phyloP scores from a whole-genome alignment of 306 rosid species.

The Parietaria judaica region DNA sequence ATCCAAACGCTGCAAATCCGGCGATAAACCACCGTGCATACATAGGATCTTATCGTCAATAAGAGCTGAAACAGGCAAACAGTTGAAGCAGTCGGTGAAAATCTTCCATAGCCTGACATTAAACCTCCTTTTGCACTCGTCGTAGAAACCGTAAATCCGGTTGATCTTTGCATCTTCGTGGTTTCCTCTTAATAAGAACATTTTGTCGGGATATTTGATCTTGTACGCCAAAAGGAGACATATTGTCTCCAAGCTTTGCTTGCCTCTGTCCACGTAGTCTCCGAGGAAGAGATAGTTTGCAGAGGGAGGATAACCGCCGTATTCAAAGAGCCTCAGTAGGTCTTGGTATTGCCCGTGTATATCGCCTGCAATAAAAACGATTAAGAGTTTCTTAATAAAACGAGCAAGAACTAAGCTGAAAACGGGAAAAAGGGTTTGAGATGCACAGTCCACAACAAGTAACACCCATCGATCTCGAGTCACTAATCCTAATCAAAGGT shows the following conservation, averaged over 20 bases:
- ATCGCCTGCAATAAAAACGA: slow-evolving; percentile 51
- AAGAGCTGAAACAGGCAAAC: slow-evolving; percentile 82
- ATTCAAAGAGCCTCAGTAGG: slow-evolving; percentile 60
- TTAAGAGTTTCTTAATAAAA: slow-evolving; percentile 24
- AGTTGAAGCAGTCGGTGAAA: slow-evolving; percentile 74
- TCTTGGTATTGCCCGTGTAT: slow-evolving; percentile 83
- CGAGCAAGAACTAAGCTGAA: slow-evolving; percentile 12
- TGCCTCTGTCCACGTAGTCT: slow-evolving; percentile 84
- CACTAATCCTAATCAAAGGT: neutral
- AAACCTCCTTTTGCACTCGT: slow-evolving; percentile 83
- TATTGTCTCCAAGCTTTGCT: slow-evolving; percentile 85
- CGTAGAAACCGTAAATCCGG: slow-evolving; percentile 76
- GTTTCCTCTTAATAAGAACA: slow-evolving; percentile 71
- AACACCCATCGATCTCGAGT: neutral
- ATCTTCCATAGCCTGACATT: slow-evolving; percentile 83
- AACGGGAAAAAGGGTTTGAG: neutral
- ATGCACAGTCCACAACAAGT: neutral
- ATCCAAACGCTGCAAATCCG: slow-evolving; percentile 55
- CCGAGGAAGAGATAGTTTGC: slow-evolving; percentile 73
- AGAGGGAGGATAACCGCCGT: slow-evolving; percentile 71
- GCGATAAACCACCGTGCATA: slow-evolving; percentile 84
- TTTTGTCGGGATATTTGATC: slow-evolving; percentile 58
- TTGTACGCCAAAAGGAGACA: slow-evolving; percentile 80
- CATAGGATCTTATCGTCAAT: slow-evolving; percentile 66
- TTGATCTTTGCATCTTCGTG: slow-evolving; percentile 90